Conservation (phyloP, 371 early-diverging fungal species). For the Apophysomyces elegans region DNA sequence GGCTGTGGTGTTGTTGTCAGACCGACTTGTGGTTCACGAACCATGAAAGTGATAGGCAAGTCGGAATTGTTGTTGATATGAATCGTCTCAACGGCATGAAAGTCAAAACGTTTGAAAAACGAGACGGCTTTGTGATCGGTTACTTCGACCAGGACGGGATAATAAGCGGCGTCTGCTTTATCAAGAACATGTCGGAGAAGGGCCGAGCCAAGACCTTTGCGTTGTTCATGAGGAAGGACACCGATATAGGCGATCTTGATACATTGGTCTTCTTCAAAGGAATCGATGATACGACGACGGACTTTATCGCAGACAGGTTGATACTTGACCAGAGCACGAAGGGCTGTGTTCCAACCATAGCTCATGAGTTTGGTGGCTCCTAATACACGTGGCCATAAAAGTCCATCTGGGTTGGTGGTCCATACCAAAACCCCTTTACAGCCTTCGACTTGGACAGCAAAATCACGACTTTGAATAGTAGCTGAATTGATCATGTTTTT, state of each 20-base stretch:
- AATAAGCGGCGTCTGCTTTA: constrained; percentile 77
- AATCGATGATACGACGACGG: constrained; percentile 37
- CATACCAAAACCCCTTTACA: constrained; percentile 53
- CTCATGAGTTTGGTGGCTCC: constrained; percentile 36
- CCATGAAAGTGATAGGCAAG: constrained; percentile 32
- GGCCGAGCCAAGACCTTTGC: constrained; percentile 45
- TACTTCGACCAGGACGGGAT: constrained; percentile 79
- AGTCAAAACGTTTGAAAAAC: constrained; percentile 52
- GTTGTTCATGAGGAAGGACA: constrained; percentile 47
- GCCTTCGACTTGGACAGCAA: constrained; percentile 50
- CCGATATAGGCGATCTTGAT: constrained; percentile 47
- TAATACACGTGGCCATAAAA: constrained; percentile 32
- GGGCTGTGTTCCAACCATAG: constrained; percentile 37
- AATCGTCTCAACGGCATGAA: constrained; percentile 29
- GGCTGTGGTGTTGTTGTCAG: constrained; percentile 21
- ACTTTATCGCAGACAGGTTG: constrained; percentile 40
- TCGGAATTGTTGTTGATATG: constrained; percentile 23
- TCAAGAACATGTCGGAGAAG: constrained; percentile 40
- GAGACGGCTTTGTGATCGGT: constrained; percentile 89
- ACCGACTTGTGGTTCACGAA: constrained; percentile 30
- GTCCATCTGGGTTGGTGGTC: constrained; percentile 36
- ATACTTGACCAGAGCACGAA: constrained; percentile 34
- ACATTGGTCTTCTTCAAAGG: constrained; percentile 21
- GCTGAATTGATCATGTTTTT: constrained; percentile 42
- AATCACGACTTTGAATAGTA: constrained; percentile 44